Base-by-base conservation (phyloP, 1,284 basidiomycete genomes). In the Ceratobasidium sp. region DNA sequence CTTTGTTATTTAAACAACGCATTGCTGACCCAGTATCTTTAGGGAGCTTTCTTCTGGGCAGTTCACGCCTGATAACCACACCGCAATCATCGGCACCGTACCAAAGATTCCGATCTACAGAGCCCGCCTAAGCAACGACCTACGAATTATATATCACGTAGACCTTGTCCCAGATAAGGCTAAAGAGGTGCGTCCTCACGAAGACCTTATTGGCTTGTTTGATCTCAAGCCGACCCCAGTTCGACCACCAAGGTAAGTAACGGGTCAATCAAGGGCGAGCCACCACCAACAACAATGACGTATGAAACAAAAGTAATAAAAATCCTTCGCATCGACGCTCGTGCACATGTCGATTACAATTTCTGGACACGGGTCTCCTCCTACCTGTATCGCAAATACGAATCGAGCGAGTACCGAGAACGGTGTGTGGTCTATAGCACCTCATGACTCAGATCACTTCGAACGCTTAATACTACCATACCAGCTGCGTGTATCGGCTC, bases 71-170 rank as follows among this genome's bases (percentile, higher is more conserved):
- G 56, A 72, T 37, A 72, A 61, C 43, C 27, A 72, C 29, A 59
- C 27, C 6, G 19, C 43, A 1, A 13, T 72, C 16, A 49, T 27
- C 27, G 56, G 43, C 2, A 72, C 56, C 13, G 22, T 19, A 1
- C 16, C 24, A 14, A n/a, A 61, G 14, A 72, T 72, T 27, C 68
- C 68, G 8, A 49, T 72, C 3, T 72, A 61, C 29, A 46, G 43
- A 39, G 68, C 56, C 4, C 68, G 68, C 2, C 7, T 72, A 16
- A 72, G 68, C 43, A 72, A 61, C 31, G 68, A 72, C 46, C 27
- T 72, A 11, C 41, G 68, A 43, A 72, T 72, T 6, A 61, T 72
- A 19, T 72, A 72, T n/a, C 68, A 61, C 3, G 48, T 72, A 19
- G 68, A 72, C n/a, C 3, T 72, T n/a, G 68, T 61, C 31, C 29